Percentiles rank a stretch among this genome's conserved stretches.
These are phyloP conservation scores for Shiraia bambusicola DNA, from an alignment of 2,329 filamentous ascomycete species.

Conservation along the genomic window DNA sequence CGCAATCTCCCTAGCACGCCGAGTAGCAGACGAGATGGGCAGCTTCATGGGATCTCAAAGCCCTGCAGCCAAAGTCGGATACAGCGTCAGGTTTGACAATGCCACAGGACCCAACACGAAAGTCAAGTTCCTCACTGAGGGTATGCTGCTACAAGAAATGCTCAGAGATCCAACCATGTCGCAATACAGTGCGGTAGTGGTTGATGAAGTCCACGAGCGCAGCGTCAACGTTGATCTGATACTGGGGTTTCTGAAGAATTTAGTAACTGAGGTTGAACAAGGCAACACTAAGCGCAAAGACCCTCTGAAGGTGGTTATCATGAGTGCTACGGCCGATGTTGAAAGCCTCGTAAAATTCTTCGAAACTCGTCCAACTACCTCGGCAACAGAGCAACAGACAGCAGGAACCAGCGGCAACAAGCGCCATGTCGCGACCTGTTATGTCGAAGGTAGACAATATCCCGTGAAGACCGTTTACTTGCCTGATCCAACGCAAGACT, in stretches of 20 bases:
- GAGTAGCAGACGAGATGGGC: slow-evolving; percentile 83
- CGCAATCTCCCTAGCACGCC: slow-evolving; percentile 83
- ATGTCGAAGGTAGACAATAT: slow-evolving; percentile 84
- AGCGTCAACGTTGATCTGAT: slow-evolving; percentile 88
- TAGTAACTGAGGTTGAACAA: slow-evolving; percentile 63
- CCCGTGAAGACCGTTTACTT: slow-evolving; percentile 80
- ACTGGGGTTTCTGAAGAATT: slow-evolving; percentile 80
- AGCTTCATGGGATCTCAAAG: slow-evolving; percentile 61
- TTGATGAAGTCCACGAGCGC: slow-evolving; percentile 96
- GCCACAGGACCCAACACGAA: slow-evolving; percentile 76
- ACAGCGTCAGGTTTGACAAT: slow-evolving; percentile 93
- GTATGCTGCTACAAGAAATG: slow-evolving; percentile 93
- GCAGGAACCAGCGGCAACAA: background rate
- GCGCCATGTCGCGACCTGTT: slow-evolving; percentile 51
- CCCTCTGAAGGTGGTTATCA: slow-evolving; percentile 85
- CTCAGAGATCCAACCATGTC: slow-evolving; percentile 78
- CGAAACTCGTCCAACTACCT: slow-evolving; percentile 27
- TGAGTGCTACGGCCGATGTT: slow-evolving; percentile 95
- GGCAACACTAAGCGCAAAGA: slow-evolving; percentile 62
- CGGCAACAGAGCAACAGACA: background rate
- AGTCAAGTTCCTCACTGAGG: slow-evolving; percentile 94
- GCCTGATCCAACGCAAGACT: slow-evolving; percentile 71
- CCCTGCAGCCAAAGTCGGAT: slow-evolving; percentile 72
- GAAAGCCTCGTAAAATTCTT: slow-evolving; percentile 79
- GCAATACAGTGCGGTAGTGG: slow-evolving; percentile 85